These are phyloP conservation scores for Hemileia vastatrix DNA, from an alignment of 1,284 basidiomycete genomes.

Conservation along the genomic window DNA sequence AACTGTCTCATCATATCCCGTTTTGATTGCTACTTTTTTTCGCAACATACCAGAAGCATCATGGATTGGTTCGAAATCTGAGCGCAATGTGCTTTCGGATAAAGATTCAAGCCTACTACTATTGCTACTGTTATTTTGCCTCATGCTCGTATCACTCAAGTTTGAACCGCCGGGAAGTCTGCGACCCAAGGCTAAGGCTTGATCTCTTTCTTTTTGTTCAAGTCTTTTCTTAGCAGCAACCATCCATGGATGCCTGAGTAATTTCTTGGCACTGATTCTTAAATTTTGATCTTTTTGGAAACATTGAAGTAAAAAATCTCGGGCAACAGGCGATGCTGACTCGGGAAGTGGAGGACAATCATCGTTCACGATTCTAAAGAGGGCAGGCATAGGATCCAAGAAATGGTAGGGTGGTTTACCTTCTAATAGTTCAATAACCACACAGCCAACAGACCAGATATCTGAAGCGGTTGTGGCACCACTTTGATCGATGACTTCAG, in stretches of 20 bases:
- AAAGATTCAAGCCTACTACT: conserved; percentile 5
- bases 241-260: conserved; percentile 94
- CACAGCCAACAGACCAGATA: conserved; percentile 91
- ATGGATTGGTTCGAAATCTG: background rate
- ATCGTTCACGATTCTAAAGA: conserved; percentile 96
- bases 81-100: background rate
- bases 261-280: conserved; percentile 83
- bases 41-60: no score
- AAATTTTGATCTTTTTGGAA: conserved; percentile 97
- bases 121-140: conserved; percentile 3
- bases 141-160: conserved; percentile 4
- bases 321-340: conserved; percentile 71
- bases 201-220: conserved; percentile 45
- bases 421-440: conserved; percentile 90
- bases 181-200: conserved; percentile 13
- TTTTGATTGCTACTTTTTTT: no score
- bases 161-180: conserved; percentile 19
- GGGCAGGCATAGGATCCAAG: conserved; percentile 92
- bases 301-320: conserved; percentile 92
- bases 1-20: conserved; percentile 74
- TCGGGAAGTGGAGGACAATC: conserved; percentile 93
- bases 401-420: conserved; percentile 93
- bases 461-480: conserved; percentile 94
- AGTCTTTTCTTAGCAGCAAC: conserved; percentile 67
- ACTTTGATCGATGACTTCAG: conserved; percentile 92